Conservation (phyloP, 2,329 filamentous ascomycete genomes). For the Trichoderma guizhouense region DNA sequence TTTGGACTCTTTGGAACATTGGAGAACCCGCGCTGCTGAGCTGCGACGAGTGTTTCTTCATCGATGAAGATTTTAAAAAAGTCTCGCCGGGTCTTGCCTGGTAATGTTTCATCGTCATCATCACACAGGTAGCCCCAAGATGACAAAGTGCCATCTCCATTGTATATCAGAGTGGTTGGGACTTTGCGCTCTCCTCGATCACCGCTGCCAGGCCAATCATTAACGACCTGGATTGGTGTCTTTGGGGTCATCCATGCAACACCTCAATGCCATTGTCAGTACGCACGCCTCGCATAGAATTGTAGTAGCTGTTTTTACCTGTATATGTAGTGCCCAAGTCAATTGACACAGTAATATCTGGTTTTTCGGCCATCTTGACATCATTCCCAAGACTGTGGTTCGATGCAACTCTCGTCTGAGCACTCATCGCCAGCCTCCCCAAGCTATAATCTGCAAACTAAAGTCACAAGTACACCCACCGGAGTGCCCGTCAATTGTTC, state of each 20-base stretch:
- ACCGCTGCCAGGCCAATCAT: constrained; percentile 53
- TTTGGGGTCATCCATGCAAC: constrained; percentile 39
- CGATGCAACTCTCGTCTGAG: background rate
- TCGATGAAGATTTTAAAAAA: constrained; percentile 58
- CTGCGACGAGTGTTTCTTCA: constrained; percentile 39
- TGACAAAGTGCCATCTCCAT: constrained; percentile 38
- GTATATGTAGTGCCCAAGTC: constrained; percentile 48
- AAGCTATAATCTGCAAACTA: background rate
- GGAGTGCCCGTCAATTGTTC: background rate
- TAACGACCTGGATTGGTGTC: constrained; percentile 43
- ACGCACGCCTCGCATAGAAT: accelerated
- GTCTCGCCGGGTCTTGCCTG: constrained; percentile 38
- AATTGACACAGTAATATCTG: constrained; percentile 37
- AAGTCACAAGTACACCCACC: background rate
- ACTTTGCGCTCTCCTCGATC: constrained; percentile 55
- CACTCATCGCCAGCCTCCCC: too few relatives aligned
- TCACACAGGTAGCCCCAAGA: constrained; percentile 54
- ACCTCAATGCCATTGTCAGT: constrained; percentile 24
- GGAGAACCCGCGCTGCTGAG: constrained; percentile 43
- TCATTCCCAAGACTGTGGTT: background rate
- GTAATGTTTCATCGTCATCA: constrained; percentile 38
- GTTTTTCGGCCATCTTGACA: constrained; percentile 28
- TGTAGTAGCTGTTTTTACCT: constrained; percentile 26
- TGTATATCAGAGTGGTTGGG: constrained; percentile 50
- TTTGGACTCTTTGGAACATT: constrained; percentile 39